phyloP scores from a whole-genome alignment of 768 basidiomycete genomes.

The Pleurotus cornucopiae region DNA sequence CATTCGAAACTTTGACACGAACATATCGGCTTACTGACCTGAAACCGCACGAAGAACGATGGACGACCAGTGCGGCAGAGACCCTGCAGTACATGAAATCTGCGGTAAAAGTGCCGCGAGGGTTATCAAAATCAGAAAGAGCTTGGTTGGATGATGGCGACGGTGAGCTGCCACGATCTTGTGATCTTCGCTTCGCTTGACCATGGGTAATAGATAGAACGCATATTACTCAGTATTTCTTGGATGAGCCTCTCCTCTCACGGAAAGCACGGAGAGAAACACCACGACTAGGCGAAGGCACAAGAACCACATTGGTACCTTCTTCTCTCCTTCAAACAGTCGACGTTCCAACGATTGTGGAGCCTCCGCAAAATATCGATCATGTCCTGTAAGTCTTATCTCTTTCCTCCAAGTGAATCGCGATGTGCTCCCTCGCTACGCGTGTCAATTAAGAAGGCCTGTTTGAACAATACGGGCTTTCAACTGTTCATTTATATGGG shows the following conservation, averaged over 20 bases:
- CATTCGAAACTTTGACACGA: conserved; percentile 40
- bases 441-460: too few relatives aligned
- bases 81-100: conserved; percentile 30
- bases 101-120: conserved; percentile 16
- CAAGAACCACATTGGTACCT: background rate
- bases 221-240: background rate
- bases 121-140: conserved; percentile 28
- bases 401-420: too few relatives aligned
- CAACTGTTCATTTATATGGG: too few relatives aligned
- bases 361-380: conserved; percentile 26
- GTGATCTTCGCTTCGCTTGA: too few relatives aligned
- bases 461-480: too few relatives aligned
- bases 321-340: background rate
- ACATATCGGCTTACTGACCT: conserved; percentile 28
- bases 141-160: conserved; percentile 35
- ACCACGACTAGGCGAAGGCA: conserved; percentile 31
- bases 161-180: conserved; percentile 10
- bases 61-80: conserved; percentile 28
- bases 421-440: too few relatives aligned
- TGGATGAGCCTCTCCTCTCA: conserved; percentile 20
- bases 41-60: conserved; percentile 41
- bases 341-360: conserved; percentile 16
- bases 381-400: conserved; percentile 35
- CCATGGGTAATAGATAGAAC: too few relatives aligned
- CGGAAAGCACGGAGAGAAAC: conserved; percentile 43